These are phyloP conservation scores for Microcyclospora tardicrescens DNA, from an alignment of 2,329 filamentous ascomycete species.

Conservation along the genomic window DNA sequence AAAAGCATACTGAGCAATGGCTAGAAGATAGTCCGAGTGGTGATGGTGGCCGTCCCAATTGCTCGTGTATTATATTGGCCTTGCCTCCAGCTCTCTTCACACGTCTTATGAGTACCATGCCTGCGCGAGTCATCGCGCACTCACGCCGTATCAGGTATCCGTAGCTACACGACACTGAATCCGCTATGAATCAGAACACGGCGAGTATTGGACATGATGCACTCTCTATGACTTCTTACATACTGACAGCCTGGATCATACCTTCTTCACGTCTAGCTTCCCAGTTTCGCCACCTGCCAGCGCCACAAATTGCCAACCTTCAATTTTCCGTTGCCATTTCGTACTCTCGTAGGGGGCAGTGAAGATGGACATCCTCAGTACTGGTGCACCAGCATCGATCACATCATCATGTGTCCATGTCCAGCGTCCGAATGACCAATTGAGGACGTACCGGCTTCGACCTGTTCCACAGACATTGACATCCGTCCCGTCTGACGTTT, in stretches of 20 bases:
- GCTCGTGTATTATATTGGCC: no score
- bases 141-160: not conserved
- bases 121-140: no score
- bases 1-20: not conserved
- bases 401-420: slow-evolving; percentile 56
- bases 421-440: slow-evolving; percentile 97
- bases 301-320: slow-evolving; percentile 26
- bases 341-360: slow-evolving; percentile 58
- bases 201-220: not conserved
- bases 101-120: no score
- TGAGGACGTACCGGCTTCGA: slow-evolving; percentile 64
- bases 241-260: slow-evolving; percentile 11
- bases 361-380: slow-evolving; percentile 62
- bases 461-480: slow-evolving; percentile 22
- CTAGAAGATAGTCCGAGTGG: no score
- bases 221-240: not conserved
- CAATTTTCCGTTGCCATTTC: slow-evolving; percentile 65
- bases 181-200: not conserved
- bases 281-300: slow-evolving; percentile 25
- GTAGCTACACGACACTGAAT: not conserved
- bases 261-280: slow-evolving; percentile 36
- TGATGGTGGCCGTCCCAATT: no score
- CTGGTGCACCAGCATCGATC: slow-evolving; percentile 19
- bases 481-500: slow-evolving; percentile 24
- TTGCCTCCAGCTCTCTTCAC: no score